Evolutionary conservation across 106 monocot species (phyloP).

Genomic region (Xerophyta viscosa): DNA sequence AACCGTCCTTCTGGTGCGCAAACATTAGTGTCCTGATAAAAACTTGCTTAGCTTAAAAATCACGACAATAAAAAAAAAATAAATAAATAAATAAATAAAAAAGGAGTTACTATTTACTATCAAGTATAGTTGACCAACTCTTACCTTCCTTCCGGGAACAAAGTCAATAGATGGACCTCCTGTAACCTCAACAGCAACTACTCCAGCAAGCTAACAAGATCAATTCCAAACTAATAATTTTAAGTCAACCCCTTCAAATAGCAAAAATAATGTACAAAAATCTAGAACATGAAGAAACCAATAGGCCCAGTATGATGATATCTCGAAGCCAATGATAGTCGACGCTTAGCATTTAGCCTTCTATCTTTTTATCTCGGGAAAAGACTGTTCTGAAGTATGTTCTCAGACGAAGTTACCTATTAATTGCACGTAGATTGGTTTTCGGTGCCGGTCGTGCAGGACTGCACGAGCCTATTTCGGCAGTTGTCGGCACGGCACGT

Average conservation of each 20-base stretch:
- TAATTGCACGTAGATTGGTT: too few species aligned
- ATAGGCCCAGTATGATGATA: too few species aligned
- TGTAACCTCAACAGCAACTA: slow-evolving; percentile 91
- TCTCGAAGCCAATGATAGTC: too few species aligned
- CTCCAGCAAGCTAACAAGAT: slow-evolving; percentile 77
- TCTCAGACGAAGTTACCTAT: too few species aligned
- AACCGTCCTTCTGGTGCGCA: slow-evolving; percentile 83
- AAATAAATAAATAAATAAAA: background rate
- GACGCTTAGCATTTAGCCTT: too few species aligned
- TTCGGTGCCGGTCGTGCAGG: too few species aligned
- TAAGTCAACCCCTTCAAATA: background rate
- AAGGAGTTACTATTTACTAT: background rate
- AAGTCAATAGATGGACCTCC: slow-evolving; percentile 84
- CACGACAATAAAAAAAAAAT: slow-evolving; percentile 1
- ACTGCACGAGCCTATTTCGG: too few species aligned
- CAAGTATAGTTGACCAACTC: background rate
- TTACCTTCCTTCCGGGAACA: slow-evolving; percentile 76
- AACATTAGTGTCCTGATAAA: slow-evolving; percentile 70
- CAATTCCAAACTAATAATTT: background rate
- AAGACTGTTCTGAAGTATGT: too few species aligned
- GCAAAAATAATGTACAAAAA: background rate
- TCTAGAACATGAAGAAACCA: too few species aligned
- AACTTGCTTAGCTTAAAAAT: background rate
- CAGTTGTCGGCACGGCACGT: too few species aligned
- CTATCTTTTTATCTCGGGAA: too few species aligned